Base-by-base conservation (phyloP, 2,329 filamentous ascomycete species). In the Aureobasidium sp. region DNA sequence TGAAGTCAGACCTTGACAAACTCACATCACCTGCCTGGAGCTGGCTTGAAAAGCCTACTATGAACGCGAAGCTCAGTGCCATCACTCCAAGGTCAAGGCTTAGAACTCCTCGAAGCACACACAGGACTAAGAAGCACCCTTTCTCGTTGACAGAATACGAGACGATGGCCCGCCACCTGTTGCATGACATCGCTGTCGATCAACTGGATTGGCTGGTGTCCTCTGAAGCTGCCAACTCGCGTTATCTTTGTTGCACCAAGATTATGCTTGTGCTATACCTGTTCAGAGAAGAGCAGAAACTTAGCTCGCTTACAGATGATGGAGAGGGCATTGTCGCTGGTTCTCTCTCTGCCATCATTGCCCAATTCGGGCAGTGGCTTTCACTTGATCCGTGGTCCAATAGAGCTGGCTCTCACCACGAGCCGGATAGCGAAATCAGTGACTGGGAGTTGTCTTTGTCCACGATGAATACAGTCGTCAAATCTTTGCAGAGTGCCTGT, bases 271-370 rank as follows among this genome's bases (percentile, higher is more conserved):
- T 84, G 0, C 77, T 99, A 13, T 94, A 99, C 74, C 78, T 97
- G 3, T 77, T 95, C n/a, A 81, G 88, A 0, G 93, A 99, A 71
- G 94, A 99, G 70, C 81, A 88, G 64, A 97, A 95, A 69, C 81
- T 99, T 1, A 84, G 89, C n/a, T 61, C 51, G 17, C 60, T 72
- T 17, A 37, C 51, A 23, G 53, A 57, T 42, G 33, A 43, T n/a
- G 29, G 27, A 6, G 35, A 23, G 9, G 31, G 46, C 5, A 43
- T 45, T 9, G 42, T 47, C 17, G 25, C 29, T 27, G 13, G 21
- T 27, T 53, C 31, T 43, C 74, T 97, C 23, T 83, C 84, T n/a
- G 85, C 88, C 17, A 73, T 96, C 1, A 76, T 97, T 45, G 85
- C 87, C 47, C 93, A 96, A 70, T 79, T 99, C 60, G 84, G 87